A percentile compares a stretch with the other conserved stretches of the same genome.
These are phyloP conservation scores for Aspergillus hancockii DNA, from an alignment of 495 filamentous ascomycete species.

Conservation along the genomic window DNA sequence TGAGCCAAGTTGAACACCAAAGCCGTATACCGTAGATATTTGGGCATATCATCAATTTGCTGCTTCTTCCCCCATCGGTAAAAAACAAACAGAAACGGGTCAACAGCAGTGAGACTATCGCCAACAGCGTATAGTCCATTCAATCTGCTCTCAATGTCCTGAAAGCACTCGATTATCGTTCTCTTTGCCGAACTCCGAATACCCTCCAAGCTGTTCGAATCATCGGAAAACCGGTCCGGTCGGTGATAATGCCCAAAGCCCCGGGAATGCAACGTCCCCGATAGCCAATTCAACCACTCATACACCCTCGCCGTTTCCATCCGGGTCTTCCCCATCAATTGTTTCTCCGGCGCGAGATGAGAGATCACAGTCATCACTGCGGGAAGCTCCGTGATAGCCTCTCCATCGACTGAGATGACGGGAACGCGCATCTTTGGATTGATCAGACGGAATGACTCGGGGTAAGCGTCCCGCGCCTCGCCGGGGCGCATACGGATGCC, in stretches of 20 bases:
- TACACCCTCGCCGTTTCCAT: constrained; percentile 32
- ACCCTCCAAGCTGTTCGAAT: constrained; percentile 10
- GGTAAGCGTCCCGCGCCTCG: neutral
- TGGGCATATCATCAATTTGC: constrained; percentile 16
- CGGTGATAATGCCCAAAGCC: constrained; percentile 27
- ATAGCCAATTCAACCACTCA: constrained; percentile 43
- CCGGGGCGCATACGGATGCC: neutral
- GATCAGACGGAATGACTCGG: constrained; percentile 24
- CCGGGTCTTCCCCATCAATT: constrained; percentile 28
- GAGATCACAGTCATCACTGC: constrained; percentile 25
- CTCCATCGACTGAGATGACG: constrained; percentile 27
- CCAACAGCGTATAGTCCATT: constrained; percentile 27
- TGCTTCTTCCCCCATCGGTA: constrained; percentile 28
- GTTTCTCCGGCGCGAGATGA: constrained; percentile 25
- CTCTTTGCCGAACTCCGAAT: neutral
- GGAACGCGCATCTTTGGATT: constrained; percentile 38
- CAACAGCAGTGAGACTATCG: constrained; percentile 33
- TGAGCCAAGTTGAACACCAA: constrained; percentile 16
- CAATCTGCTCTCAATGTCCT: constrained; percentile 8
- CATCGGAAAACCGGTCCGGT: constrained; percentile 17
- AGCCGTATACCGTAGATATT: constrained; percentile 29
- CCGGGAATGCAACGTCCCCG: constrained; percentile 33
- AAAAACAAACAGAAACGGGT: constrained; percentile 36
- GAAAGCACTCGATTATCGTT: neutral
- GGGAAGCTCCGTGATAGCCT: constrained; percentile 38